Evolutionary conservation across 1,139 yeast genomes (phyloP), one percentile per base, ranked within the genome.

Genomic region (Dujonia santamariae): DNA sequence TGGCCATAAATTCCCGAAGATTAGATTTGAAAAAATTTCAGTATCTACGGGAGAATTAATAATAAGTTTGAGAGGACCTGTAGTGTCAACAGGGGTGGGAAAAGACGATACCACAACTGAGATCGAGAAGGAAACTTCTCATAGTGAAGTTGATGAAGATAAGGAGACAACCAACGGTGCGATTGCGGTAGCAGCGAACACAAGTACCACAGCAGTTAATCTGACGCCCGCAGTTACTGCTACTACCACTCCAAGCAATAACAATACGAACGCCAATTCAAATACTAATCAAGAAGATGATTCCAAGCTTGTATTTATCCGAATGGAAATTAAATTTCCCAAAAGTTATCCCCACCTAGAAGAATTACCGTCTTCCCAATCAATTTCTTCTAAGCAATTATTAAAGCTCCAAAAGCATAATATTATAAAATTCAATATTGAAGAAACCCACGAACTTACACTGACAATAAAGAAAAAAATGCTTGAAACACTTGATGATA

Each of bases 1-100:
- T 7, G 96, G 97, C 1, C 92, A 85, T 48, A 86, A 85, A 48
- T 88, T 92, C 51, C 96, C 97, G 1, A 85, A 84, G 44, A 74
- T 92, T 2, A 65, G 82, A 3, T 90, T 92, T 53, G 97, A 92
- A 47, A 80, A 80, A 49, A 88, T 92, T 6, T 80, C 92, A 1
- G 95, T 92, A 0, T 78, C 95, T 0, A 83, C 95, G 0, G 96
- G 97, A 22, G 81, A 75, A 26, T 63, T 90, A 37, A 78, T 80
- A 1, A 59, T 92, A 7, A 80, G 95, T 22, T 58, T 92, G 36
- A 73, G 79, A 41, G 97, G 97, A 0, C 95, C 97, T 0, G n/a
- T n/a, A n/a, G n/a, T n/a, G n/a, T n/a, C n/a, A n/a, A n/a, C 11
- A 40, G 31, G 7, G 33, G 32, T 9, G 37, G 34, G 21, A 11